Evolutionary conservation across 257 asterid genomes (phyloP).

Genomic region (Oldenlandia corymbosa): DNA sequence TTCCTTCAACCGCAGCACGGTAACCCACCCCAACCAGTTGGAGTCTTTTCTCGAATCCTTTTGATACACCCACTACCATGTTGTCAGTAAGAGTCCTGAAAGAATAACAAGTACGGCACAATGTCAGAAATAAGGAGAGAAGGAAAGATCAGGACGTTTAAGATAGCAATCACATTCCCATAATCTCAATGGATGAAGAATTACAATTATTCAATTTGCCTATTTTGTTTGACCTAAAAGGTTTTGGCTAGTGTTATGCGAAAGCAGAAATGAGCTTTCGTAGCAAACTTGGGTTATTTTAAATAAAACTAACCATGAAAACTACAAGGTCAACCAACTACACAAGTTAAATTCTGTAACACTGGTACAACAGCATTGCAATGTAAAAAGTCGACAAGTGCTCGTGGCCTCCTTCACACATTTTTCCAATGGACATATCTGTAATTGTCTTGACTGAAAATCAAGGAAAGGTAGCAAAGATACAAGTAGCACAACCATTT

Average conservation of each 20-base stretch:
- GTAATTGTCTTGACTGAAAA: background rate
- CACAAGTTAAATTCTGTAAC: too few species aligned
- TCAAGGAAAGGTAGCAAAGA: background rate
- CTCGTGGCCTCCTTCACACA: too few species aligned
- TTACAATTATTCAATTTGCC: background rate
- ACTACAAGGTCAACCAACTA: too few species aligned
- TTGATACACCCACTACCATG: constrained; percentile 95
- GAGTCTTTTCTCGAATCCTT: constrained; percentile 91
- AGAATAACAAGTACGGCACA: background rate
- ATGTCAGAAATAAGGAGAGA: background rate
- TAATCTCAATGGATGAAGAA: background rate
- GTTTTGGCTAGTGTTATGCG: too few species aligned
- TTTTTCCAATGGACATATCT: too few species aligned
- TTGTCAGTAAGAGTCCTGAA: constrained; percentile 90
- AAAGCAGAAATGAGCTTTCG: too few species aligned
- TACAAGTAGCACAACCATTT: background rate
- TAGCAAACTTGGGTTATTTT: too few species aligned
- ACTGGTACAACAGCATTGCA: background rate
- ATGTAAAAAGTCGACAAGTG: too few species aligned
- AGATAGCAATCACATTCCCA: background rate
- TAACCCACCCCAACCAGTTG: constrained; percentile 91
- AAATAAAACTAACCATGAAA: too few species aligned
- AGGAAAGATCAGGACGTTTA: background rate
- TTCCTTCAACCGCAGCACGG: constrained; percentile 87
- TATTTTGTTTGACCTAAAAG: too few species aligned